Conservation (phyloP, 2,329 filamentous ascomycete species). For the Didymella lethalis region DNA sequence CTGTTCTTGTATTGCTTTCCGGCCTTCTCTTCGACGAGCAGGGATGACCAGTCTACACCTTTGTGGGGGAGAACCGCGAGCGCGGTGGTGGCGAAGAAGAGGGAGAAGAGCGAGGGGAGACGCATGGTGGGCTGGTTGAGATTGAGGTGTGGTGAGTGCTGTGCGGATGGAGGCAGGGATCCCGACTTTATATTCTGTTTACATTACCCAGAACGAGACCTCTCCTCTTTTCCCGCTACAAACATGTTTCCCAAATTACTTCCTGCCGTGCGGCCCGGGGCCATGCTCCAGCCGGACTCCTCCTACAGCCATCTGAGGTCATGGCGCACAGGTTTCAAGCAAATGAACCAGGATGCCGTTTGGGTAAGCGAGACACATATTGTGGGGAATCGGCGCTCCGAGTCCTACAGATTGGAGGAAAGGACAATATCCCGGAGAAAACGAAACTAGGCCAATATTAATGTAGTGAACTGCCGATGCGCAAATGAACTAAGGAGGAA, state of each 20-base stretch:
- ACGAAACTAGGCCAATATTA: conserved; percentile 12
- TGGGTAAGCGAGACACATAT: conserved; percentile 1
- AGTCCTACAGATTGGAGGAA: conserved; percentile 20
- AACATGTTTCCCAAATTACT: background rate
- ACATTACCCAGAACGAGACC: background rate
- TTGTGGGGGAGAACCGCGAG: conserved; percentile 65
- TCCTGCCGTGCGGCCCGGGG: background rate
- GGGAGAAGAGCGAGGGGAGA: conserved; percentile 32
- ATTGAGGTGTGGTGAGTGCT: background rate
- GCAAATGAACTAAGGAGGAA: conserved; percentile 11
- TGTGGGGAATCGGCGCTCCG: conserved; percentile 11
- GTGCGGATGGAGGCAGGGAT: background rate
- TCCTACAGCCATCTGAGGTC: conserved; percentile 1
- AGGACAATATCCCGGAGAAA: conserved; percentile 9
- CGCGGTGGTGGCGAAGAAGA: conserved; percentile 34
- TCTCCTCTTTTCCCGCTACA: background rate
- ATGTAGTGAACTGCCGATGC: conserved; percentile 9
- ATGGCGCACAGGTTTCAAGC: conserved; percentile 15
- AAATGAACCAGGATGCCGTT: conserved; percentile 15
- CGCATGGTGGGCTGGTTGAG: conserved; percentile 35
- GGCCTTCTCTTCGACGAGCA: conserved; percentile 67
- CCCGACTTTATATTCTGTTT: conserved; percentile 9
- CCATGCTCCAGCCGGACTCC: conserved; percentile 6
- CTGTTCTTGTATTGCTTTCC: conserved; percentile 68
- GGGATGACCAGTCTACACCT: conserved; percentile 75